Base-by-base conservation (phyloP, 2,329 filamentous ascomycete genomes). In the Aspergillus novofumigatus region DNA sequence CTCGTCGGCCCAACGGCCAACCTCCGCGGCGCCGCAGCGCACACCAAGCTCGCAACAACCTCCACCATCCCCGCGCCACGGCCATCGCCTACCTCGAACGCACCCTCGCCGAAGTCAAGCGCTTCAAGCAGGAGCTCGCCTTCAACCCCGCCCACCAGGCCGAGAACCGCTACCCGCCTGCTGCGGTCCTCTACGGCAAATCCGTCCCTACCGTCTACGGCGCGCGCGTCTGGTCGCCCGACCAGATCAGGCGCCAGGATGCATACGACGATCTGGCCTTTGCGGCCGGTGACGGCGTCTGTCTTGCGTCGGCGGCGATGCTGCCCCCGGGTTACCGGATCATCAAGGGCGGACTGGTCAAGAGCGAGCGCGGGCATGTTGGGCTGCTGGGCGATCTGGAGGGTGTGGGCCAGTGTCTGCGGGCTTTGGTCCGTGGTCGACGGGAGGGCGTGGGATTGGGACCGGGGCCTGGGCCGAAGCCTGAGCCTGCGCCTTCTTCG, bases 221-320 rank as follows among this genome's bases (percentile, higher is more conserved):
- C 0, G 91, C 90, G 0, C 86, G 87, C 48, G 91, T 97, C 0
- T 77, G 83, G 14, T 85, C 85, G 2, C 80, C 83, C 3, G 91
- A 93, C 54, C 86, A 83, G 0, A 96, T 97, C 63, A 83, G 86
- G 51, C 85, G 86, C 59, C 78, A 85, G 0, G 91, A 95, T 72
- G 87, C 86, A 0, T 97, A 96, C 70, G 91, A 96, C 62, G 88
- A 95, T 65, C 80, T 97, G 2, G 84, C 91, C 0, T 97, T 97
- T 75, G 88, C 89, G 0, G 88, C 87, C 23, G 92, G 92, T 2
- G 92, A 97, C 69, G 93, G 92, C 0, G 92, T 97, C 0, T 91
- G 93, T 54, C 81, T 97, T 6, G 90, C 92, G 0, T 85, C 85
- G 52, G 90, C 93, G 59, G 89, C 92, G 0, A 93, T 95, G 90